Base-by-base conservation (phyloP, 192 early-diverging fungal genomes). In the Gonapodya sp. region DNA sequence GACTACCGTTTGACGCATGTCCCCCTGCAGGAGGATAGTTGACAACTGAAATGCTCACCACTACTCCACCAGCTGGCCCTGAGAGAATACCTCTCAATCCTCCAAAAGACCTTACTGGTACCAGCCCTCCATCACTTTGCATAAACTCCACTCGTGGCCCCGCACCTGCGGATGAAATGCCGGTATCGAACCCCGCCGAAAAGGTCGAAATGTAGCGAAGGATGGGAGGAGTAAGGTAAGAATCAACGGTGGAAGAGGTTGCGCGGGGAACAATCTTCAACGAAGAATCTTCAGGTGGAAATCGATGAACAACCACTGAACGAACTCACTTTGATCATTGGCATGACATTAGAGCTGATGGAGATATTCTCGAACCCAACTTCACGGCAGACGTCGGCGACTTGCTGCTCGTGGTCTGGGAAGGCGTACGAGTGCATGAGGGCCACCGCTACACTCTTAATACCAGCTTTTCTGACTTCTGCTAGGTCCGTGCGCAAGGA, bases 361-460 rank as follows among this genome's bases (percentile, higher is more conserved):
- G 95, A 94, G 35, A 99, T 88, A 79, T 99, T 92, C 0, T 90
- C 88, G 83, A 98, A 99, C 16, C 95, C 95, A 72, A 96, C 84
- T 30, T 86, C 74, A 24, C 87, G 79, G 1, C 94, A 94, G 1
- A 97, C 80, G 36, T 87, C 73, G 0, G 89, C 95, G 31, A 96
- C 80, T 31, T 82, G 77, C n/a, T 83, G 81, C 84, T 99, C 97
- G 81, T 99, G 96, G 0, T 90, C 93, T 82, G 91, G 88, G 83
- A 90, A 98, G n/a, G 96, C 97, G 86, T 93, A 98, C 0, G 95
- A 92, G 84, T 99, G 97, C 89, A 98, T 92, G 73, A 99, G 86
- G 82, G 96, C 97, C 18, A 99, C 89, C 35, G 96, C 94, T 18
- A 97, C 88, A 77, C 95, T 97, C 64, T 89, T 87, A 81, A 93